Conservation (phyloP, 495 filamentous ascomycete genomes). For the Penicillium argentinense region DNA sequence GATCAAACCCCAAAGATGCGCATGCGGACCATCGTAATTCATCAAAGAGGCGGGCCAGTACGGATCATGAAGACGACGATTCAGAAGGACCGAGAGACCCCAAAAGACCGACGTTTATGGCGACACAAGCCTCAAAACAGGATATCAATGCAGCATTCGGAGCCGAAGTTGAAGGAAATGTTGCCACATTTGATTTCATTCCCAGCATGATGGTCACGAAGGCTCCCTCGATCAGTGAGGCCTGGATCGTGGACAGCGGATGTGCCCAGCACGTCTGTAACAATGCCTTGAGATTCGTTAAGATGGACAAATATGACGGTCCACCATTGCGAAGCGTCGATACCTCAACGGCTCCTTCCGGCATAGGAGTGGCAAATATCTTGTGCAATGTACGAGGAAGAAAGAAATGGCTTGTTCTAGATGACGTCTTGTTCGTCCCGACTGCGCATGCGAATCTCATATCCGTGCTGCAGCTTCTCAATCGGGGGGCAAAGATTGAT, state of each 20-base stretch:
- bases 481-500: constrained; percentile 14
- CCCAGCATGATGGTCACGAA: constrained; percentile 11
- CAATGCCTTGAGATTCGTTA: constrained; percentile 10
- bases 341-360: constrained; percentile 10
- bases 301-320: constrained; percentile 10
- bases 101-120: constrained; percentile 14
- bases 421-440: constrained; percentile 10
- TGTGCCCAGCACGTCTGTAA: constrained; percentile 14
- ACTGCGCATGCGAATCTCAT: constrained; percentile 13
- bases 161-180: constrained; percentile 11
- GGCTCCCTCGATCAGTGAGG: constrained; percentile 10
- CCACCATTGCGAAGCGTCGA: constrained; percentile 9
- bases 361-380: constrained; percentile 4
- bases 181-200: constrained; percentile 7
- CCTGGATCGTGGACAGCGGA: constrained; percentile 16
- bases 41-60: constrained; percentile 11
- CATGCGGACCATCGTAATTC: constrained; percentile 5
- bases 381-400: constrained; percentile 13
- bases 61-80: constrained; percentile 16
- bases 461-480: constrained; percentile 13
- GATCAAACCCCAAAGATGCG: constrained; percentile 4
- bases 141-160: constrained; percentile 13
- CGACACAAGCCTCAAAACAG: constrained; percentile 5
- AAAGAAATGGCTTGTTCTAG: constrained; percentile 16
- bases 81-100: constrained; percentile 1